Base-by-base conservation (phyloP, 495 filamentous ascomycete genomes). In the Sabuloglossum arenarium region DNA sequence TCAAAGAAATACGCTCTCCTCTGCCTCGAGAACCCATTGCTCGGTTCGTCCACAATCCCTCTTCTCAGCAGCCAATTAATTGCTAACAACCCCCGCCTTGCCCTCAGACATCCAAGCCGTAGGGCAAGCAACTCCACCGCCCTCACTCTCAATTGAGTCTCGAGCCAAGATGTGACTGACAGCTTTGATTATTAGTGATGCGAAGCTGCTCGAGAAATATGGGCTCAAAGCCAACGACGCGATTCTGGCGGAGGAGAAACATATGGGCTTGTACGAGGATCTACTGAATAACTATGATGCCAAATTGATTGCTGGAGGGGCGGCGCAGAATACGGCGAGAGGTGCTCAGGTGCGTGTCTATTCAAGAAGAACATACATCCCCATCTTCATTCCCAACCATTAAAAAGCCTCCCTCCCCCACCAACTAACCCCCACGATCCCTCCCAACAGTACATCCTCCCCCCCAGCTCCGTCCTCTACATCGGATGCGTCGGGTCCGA, bases 311-410 rank as follows among this genome's bases (percentile, higher is more conserved):
- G 87, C 91, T 56, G 91, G 91, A 64, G 91, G 91, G 66, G 93
- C 93, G 58, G 91, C 93, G 27, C 91, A 99, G 71, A 99, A 99
- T 79, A 90, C 90, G 56, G 91, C 93, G 62, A 84, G 91, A 63
- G 91, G 91, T 64, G 93, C 89, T 56, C 86, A 82, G 72, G 79
- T 82, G 73, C 32, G 50, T 56, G 12, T 16, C 55, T 42, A 25
- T 12, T 3, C 42, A 46, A 11, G n/a, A n/a, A n/a, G n/a, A n/a
- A n/a, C n/a, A 8, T 25, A 31, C 21, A 47, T 14, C 11, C n/a
- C 14, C 49, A 25, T 12, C 14, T 1, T 0, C 24, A 21, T 12
- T 3, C n/a, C 9, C 8, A 23, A 53, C 21, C n/a, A 21, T 37
- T 14, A 14, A 47, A 8, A 32, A 24, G 42, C 16, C 55, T 14